Percentiles rank a stretch among this genome's conserved stretches.
These are phyloP conservation scores for Starmerella davenportii DNA, from an alignment of 805 yeast species.

Conservation along the genomic window DNA sequence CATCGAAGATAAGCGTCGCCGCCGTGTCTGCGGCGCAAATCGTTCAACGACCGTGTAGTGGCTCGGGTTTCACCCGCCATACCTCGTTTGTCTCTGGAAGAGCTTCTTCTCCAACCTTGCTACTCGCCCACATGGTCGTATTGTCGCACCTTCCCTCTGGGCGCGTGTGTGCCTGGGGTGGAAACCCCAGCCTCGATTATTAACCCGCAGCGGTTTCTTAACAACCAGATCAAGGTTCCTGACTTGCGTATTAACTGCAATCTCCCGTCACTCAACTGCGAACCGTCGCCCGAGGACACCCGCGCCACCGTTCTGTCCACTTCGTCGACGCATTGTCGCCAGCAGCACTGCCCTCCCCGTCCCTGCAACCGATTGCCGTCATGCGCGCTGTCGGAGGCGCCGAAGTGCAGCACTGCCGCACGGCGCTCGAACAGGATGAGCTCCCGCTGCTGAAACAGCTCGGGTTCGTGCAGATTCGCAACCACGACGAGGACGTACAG, in stretches of 20 bases:
- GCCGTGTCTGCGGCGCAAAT: neutral
- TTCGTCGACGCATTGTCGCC: neutral
- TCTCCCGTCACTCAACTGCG: neutral
- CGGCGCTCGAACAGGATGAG: constrained; percentile 1
- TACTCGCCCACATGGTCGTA: too few species aligned
- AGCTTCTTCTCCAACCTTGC: too few species aligned
- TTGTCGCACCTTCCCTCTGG: neutral
- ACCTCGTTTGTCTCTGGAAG: too few species aligned
- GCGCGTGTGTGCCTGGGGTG: neutral
- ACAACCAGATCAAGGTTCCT: neutral
- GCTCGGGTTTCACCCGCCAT: too few species aligned
- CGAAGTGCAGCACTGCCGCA: constrained; percentile 1
- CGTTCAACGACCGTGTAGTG: neutral
- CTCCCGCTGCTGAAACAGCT: constrained; percentile 2
- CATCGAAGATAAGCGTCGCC: neutral
- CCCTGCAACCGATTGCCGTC: too few species aligned
- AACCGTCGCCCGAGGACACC: neutral
- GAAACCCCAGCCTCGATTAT: neutral
- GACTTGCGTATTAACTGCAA: neutral
- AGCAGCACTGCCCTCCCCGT: neutral
- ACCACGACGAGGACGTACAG: neutral
- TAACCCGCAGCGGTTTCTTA: neutral
- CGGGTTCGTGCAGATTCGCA: constrained; percentile 1
- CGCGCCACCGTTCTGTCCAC: too few species aligned
- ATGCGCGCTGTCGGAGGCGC: neutral